These are phyloP conservation scores for Cladophialophora bantiana DNA, from an alignment of 2,329 filamentous ascomycete genomes.

Conservation along the genomic window DNA sequence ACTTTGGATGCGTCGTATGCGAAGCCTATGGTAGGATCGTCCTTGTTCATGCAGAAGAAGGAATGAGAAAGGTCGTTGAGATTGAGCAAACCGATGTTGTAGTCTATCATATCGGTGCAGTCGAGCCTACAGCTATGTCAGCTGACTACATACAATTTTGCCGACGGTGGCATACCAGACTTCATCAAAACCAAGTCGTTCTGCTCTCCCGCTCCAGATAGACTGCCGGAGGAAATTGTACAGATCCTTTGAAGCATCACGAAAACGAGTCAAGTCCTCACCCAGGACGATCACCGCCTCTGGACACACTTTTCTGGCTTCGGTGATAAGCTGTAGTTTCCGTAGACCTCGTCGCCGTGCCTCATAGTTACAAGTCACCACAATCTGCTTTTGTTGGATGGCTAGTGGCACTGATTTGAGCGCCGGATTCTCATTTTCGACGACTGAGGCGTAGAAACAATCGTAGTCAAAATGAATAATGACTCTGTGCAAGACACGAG, in stretches of 20 bases:
- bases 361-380: conserved; percentile 93
- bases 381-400: conserved; percentile 90
- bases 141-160: conserved; percentile 44
- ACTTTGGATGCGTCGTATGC: conserved; percentile 73
- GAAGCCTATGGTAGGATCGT: conserved; percentile 82
- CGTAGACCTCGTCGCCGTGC: conserved; percentile 70
- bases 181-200: conserved; percentile 90
- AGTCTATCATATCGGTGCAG: conserved; percentile 83
- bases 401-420: conserved; percentile 78
- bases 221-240: conserved; percentile 75
- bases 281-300: conserved; percentile 85
- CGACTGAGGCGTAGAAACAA: conserved; percentile 93
- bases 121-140: conserved; percentile 64
- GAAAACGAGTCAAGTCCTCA: conserved; percentile 84
- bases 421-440: conserved; percentile 79
- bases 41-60: conserved; percentile 78
- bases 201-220: conserved; percentile 79
- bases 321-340: conserved; percentile 85
- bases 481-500: conserved; percentile 56
- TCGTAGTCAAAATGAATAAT: conserved; percentile 77
- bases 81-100: conserved; percentile 78
- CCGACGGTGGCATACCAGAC: conserved; percentile 63
- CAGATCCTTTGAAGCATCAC: conserved; percentile 82
- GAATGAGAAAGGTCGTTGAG: conserved; percentile 67
- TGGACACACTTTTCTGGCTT: conserved; percentile 80